Conservation (phyloP, 2,329 filamentous ascomycete species). For the Ophiostoma sp. region DNA sequence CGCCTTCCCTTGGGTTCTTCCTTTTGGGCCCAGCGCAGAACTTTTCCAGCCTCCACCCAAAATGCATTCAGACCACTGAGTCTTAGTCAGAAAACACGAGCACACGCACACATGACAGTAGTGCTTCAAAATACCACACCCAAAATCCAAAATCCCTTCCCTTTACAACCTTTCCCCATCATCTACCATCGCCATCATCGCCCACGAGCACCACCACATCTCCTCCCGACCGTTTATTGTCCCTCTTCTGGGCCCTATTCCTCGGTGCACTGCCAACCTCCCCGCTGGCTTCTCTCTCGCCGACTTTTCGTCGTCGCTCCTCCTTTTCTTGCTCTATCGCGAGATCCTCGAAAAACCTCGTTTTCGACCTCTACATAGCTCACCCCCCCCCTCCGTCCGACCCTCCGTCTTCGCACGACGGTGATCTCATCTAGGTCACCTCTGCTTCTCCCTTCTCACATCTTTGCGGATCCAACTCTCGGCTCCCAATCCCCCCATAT, state of each 20-base stretch:
- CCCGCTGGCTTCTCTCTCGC: constrained; percentile 16
- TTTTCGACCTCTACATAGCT: constrained; percentile 14
- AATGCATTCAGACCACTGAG: not conserved
- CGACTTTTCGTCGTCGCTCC: constrained; percentile 10
- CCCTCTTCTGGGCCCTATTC: constrained; percentile 18
- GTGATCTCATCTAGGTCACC: constrained; percentile 5
- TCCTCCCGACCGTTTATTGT: constrained; percentile 13
- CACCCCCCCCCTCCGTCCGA: not conserved
- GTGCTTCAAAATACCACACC: constrained; percentile 13
- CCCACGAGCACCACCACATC: constrained; percentile 13
- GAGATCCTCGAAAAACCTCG: constrained; percentile 17
- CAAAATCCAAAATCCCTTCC: constrained; percentile 20
- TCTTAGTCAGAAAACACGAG: constrained; percentile 21
- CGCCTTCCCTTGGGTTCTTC: constrained; percentile 10
- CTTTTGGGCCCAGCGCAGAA: constrained; percentile 17
- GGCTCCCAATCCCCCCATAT: constrained; percentile 13
- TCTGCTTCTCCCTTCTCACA: not conserved
- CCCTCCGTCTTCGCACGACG: constrained; percentile 14
- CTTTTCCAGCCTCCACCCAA: constrained; percentile 24
- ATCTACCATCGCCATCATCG: constrained; percentile 19
- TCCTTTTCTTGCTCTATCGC: constrained; percentile 16
- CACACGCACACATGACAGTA: constrained; percentile 22
- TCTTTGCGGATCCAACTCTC: not conserved
- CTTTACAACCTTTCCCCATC: constrained; percentile 18
- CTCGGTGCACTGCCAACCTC: constrained; percentile 19